Evolutionary conservation across 1,284 basidiomycete genomes (phyloP).

Genomic region (Sanghuangporus baumii): DNA sequence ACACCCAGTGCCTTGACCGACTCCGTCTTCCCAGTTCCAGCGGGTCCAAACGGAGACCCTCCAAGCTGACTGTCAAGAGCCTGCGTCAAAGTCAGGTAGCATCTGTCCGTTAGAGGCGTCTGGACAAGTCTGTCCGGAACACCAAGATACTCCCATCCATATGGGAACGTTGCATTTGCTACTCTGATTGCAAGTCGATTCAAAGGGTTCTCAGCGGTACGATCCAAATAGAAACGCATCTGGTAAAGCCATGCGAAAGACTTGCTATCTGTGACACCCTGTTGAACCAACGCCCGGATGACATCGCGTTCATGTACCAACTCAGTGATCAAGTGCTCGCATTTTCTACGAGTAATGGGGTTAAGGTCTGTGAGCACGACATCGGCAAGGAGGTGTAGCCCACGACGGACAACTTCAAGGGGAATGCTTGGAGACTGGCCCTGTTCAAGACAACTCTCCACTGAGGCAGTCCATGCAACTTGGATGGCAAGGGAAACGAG

Average conservation of each 20-base stretch:
- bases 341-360: constrained; percentile 89
- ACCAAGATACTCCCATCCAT: constrained; percentile 98
- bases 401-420: constrained; percentile 74
- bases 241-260: constrained; percentile 95
- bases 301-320: constrained; percentile 98
- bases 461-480: constrained; percentile 87
- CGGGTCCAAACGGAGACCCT: constrained; percentile 96
- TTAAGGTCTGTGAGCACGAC: constrained; percentile 89
- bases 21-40: constrained; percentile 98
- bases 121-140: constrained; percentile 96
- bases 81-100: constrained; percentile 95
- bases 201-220: constrained; percentile 64
- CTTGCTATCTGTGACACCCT: constrained; percentile 58
- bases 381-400: constrained; percentile 91
- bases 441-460: constrained; percentile 69
- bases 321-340: constrained; percentile 98
- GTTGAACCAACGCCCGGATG: constrained; percentile 72
- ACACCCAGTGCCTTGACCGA: constrained; percentile 99
- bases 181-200: constrained; percentile 78
- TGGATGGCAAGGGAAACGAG: constrained; percentile 93
- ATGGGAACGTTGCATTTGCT: constrained; percentile 92
- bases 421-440: constrained; percentile 55
- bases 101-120: constrained; percentile 96
- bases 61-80: constrained; percentile 93
- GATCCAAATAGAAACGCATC: constrained; percentile 96